These are phyloP conservation scores for Oxalis stricta DNA, from an alignment of 441 rosid genomes.

Conservation along the genomic window DNA sequence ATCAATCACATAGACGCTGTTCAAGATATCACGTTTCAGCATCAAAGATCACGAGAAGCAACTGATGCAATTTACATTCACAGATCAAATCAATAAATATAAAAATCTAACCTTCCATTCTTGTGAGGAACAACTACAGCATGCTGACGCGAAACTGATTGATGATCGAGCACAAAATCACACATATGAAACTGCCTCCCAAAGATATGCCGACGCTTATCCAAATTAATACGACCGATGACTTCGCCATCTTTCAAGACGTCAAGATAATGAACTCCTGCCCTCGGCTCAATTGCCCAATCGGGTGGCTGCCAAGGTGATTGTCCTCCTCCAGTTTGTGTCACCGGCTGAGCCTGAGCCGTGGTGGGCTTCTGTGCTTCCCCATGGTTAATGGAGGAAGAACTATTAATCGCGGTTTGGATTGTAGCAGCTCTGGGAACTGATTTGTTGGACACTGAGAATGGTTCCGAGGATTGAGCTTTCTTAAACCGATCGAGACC, in stretches of 20 bases:
- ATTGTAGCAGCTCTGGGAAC: constrained; percentile 20
- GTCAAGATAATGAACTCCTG: constrained; percentile 71
- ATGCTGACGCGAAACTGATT: constrained; percentile 93
- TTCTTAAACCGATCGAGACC: constrained; percentile 88
- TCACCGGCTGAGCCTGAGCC: constrained; percentile 35
- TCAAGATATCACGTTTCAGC: too few relatives aligned
- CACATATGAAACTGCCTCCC: constrained; percentile 78
- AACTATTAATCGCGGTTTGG: constrained; percentile 15
- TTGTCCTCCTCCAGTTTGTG: constrained; percentile 75
- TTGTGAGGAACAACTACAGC: constrained; percentile 92
- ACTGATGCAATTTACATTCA: too few relatives aligned
- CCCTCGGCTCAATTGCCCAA: constrained; percentile 89
- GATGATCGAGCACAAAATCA: constrained; percentile 94
- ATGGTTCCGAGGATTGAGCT: constrained; percentile 90
- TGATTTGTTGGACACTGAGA: constrained; percentile 47
- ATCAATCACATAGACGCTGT: constrained; percentile 80
- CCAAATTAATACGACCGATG: constrained; percentile 62
- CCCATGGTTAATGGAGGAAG: too few relatives aligned
- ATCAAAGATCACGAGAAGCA: too few relatives aligned
- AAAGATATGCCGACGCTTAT: constrained; percentile 66
- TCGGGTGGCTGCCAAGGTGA: constrained; percentile 97
- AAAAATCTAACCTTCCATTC: constrained; percentile 59
- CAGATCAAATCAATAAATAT: not conserved
- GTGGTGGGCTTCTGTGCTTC: constrained; percentile 26
- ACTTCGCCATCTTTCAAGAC: constrained; percentile 84